phyloP scores from a whole-genome alignment of 2,329 filamentous ascomycete species.

The Phyllachora maydis region DNA sequence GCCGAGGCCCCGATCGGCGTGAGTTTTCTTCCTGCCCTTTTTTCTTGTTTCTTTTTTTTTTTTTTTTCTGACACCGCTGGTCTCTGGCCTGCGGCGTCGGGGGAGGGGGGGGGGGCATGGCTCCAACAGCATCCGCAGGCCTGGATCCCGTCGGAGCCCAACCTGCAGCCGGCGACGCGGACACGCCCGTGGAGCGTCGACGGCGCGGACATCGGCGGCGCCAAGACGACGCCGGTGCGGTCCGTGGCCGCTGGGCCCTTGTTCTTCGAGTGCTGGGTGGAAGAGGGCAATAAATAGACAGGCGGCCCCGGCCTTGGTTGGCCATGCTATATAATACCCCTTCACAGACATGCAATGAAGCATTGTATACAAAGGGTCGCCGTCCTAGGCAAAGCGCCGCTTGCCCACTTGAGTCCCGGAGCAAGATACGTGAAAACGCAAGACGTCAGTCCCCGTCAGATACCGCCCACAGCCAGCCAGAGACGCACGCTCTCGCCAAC shows the following conservation, averaged over 20 bases:
- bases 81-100: background rate
- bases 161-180: constrained; percentile 19
- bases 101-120: background rate
- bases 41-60: too few species aligned
- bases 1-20: constrained; percentile 36
- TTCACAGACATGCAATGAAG: too few species aligned
- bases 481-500: too few species aligned
- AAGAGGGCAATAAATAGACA: constrained; percentile 38
- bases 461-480: too few species aligned
- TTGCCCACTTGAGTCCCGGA: too few species aligned
- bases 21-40: constrained; percentile 8
- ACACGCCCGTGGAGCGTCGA: constrained; percentile 11
- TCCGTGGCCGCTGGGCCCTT: constrained; percentile 35
- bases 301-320: too few species aligned
- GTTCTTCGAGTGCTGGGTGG: constrained; percentile 45
- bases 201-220: constrained; percentile 14
- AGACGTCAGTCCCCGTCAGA: too few species aligned
- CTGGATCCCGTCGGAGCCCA: constrained; percentile 35
- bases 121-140: constrained; percentile 29
- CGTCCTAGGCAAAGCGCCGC: too few species aligned
- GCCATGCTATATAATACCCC: too few species aligned
- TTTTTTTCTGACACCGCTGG: background rate
- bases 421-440: too few species aligned
- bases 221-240: constrained; percentile 25
- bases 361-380: too few species aligned